A percentile compares a stretch with the other conserved stretches of the same genome.
These are phyloP conservation scores for Paramecium tetraurelia DNA, from an alignment of 73 alveolate species.

Conservation along the genomic window DNA sequence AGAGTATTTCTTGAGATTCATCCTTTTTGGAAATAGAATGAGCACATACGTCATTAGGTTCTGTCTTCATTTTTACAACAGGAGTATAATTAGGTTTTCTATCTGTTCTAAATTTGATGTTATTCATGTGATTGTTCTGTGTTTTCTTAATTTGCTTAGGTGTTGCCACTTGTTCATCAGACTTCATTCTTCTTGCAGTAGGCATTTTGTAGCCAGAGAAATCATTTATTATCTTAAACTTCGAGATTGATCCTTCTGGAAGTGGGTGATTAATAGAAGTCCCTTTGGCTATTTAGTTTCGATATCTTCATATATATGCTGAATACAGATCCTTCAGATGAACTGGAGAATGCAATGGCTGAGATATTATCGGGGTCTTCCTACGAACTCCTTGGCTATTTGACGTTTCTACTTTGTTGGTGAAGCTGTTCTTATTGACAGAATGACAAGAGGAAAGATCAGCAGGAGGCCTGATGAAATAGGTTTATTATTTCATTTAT, in stretches of 20 bases:
- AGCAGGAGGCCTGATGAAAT: not conserved
- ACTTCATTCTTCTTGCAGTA: not conserved
- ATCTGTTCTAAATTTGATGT: not conserved
- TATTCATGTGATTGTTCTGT: not conserved
- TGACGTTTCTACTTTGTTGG: not conserved
- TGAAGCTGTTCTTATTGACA: not conserved
- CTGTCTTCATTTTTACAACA: constrained; percentile 1
- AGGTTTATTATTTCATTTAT: not conserved
- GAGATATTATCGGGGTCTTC: not conserved
- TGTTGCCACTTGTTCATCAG: not conserved
- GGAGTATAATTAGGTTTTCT: not conserved
- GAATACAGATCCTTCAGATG: not conserved
- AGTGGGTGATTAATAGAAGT: not conserved
- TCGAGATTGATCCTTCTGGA: not conserved
- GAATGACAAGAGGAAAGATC: not conserved
- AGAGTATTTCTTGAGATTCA: constrained; percentile 24
- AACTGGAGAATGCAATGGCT: not conserved
- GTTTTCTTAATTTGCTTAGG: not conserved
- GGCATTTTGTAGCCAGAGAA: not conserved
- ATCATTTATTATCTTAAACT: not conserved
- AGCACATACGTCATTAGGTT: not conserved
- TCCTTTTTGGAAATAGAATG: not conserved
- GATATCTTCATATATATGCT: not conserved
- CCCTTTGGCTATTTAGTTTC: not conserved
- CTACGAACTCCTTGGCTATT: not conserved